phyloP scores from a whole-genome alignment of 1,284 basidiomycete genomes.

The Ganoderma sinense region DNA sequence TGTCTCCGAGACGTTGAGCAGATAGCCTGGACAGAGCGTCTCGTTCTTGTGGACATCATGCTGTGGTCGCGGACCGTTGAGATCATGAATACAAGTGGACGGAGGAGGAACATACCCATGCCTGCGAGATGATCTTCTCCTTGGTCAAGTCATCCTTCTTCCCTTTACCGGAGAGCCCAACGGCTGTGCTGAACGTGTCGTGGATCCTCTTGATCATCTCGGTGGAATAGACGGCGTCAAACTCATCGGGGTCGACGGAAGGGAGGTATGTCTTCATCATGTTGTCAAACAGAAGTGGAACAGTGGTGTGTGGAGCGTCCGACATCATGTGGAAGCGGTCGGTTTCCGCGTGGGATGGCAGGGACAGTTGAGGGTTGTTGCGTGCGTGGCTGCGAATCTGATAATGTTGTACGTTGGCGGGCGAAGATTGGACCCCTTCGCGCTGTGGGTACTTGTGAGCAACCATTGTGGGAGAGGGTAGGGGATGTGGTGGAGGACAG shows the following conservation, averaged over 20 bases:
- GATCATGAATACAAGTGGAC: neutral
- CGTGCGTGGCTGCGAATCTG: neutral
- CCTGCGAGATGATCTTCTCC: neutral
- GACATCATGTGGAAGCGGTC: neutral
- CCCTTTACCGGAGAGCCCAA: neutral
- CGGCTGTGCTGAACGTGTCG: neutral
- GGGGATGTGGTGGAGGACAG: neutral
- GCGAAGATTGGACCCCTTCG: neutral
- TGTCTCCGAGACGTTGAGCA: neutral
- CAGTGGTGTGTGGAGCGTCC: neutral
- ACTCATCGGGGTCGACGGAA: neutral
- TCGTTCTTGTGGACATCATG: neutral
- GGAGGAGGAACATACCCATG: conserved; percentile 1
- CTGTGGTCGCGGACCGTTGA: neutral
- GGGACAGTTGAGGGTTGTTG: neutral
- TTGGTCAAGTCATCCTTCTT: neutral
- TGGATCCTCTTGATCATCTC: neutral
- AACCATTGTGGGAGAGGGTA: neutral
- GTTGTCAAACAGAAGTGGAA: neutral
- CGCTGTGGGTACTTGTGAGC: neutral
- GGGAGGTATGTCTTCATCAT: conserved; percentile 5
- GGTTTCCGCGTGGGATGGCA: neutral
- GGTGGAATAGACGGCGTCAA: neutral
- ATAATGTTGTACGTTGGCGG: neutral
- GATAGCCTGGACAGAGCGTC: neutral